Conservation (phyloP, 129 eudicot genomes). For the Arctium minus region DNA sequence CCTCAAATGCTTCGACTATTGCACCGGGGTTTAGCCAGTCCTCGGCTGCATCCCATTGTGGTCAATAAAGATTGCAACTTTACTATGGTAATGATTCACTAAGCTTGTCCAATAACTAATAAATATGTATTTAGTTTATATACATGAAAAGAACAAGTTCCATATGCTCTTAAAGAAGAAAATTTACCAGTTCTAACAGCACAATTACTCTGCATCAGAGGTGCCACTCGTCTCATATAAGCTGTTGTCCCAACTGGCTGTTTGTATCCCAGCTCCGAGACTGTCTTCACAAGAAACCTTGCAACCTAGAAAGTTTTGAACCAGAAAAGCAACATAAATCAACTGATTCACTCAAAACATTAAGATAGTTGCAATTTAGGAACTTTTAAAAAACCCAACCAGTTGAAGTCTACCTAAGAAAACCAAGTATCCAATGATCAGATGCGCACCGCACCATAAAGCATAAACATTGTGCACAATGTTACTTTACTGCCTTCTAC, state of each 20-base stretch:
- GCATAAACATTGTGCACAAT: no score
- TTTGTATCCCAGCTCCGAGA: constrained; percentile 70
- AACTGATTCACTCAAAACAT: not conserved
- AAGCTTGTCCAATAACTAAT: not conserved
- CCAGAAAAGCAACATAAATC: not conserved
- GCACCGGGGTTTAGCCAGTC: constrained; percentile 69
- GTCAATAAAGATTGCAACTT: not conserved
- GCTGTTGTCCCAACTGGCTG: constrained; percentile 77
- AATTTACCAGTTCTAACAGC: constrained; percentile 40
- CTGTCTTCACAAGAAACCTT: constrained; percentile 92
- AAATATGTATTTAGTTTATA: no score
- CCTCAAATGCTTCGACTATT: constrained; percentile 80
- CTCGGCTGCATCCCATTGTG: constrained; percentile 52
- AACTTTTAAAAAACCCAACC: no score
- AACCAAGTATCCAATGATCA: no score
- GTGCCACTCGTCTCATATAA: constrained; percentile 70
- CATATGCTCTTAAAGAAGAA: not conserved
- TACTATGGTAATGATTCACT: not conserved
- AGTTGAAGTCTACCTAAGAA: no score
- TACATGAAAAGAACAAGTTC: not conserved
- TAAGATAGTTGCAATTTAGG: no score
- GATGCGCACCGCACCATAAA: no score
- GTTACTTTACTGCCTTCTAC: no score
- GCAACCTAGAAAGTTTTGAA: constrained; percentile 58
- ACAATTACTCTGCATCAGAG: constrained; percentile 56